These are phyloP conservation scores for Benincasa hispida DNA, from an alignment of 306 rosid genomes.

Conservation along the genomic window DNA sequence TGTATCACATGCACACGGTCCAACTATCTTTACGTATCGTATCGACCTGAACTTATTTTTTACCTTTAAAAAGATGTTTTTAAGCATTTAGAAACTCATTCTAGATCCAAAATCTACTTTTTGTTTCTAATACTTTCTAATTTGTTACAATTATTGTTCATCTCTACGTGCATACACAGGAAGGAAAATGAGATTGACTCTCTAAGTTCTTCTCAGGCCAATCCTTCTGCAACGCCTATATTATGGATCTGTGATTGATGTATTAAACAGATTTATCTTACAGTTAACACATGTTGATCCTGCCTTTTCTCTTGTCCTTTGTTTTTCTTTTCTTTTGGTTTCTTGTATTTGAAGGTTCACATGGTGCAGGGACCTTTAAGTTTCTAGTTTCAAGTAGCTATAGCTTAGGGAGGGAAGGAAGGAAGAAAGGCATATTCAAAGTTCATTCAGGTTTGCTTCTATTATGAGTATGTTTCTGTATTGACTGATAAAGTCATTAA, in stretches of 20 bases:
- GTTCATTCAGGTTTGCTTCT: neutral
- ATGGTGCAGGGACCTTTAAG: neutral
- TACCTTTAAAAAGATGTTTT: neutral
- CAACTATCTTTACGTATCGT: neutral
- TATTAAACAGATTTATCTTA: neutral
- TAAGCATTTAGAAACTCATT: neutral
- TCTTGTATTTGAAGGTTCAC: neutral
- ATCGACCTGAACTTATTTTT: neutral
- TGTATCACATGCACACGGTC: neutral
- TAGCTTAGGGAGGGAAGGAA: neutral
- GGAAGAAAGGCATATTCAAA: neutral
- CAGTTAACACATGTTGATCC: neutral
- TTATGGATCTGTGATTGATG: neutral
- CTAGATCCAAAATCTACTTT: neutral
- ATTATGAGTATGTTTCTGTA: conserved; percentile 1
- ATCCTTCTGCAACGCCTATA: neutral
- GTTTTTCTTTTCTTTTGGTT: neutral
- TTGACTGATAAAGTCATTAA: neutral
- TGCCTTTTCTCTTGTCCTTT: too few relatives aligned
- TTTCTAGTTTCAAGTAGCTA: neutral
- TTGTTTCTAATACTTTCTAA: too few relatives aligned
- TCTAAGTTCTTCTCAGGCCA: too few relatives aligned
- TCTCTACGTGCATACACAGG: neutral
- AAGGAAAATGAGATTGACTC: neutral
- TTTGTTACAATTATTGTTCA: neutral